Conservation (phyloP, 2,329 filamentous ascomycete species). For the Lasiodiplodia sp. region DNA sequence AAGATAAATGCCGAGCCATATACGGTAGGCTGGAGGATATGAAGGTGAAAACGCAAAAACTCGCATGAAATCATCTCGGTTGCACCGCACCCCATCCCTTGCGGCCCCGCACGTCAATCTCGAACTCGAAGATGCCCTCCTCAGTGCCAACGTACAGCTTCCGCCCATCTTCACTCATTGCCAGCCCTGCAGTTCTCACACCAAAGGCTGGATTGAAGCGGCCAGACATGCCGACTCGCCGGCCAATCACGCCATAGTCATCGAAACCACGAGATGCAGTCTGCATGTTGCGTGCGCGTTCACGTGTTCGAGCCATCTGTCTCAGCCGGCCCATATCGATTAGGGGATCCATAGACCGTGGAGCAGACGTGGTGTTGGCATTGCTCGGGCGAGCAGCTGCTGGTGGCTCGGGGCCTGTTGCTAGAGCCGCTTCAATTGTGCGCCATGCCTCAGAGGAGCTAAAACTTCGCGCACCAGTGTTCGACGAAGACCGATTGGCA, state of each 20-base stretch:
- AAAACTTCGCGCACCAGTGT: conserved; percentile 38
- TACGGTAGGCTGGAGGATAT: background rate
- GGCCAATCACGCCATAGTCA: conserved; percentile 26
- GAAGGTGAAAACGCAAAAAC: background rate
- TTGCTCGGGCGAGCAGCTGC: conserved; percentile 12
- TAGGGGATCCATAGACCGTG: conserved; percentile 36
- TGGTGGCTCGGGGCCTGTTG: conserved; percentile 42
- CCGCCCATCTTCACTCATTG: conserved; percentile 57
- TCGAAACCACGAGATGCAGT: conserved; percentile 16
- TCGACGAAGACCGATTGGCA: conserved; percentile 34
- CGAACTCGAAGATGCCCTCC: conserved; percentile 78
- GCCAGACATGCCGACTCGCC: conserved; percentile 16
- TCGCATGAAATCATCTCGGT: conserved; percentile 38
- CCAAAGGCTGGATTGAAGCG: conserved; percentile 41
- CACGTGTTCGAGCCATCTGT: conserved; percentile 46
- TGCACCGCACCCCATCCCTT: conserved; percentile 57
- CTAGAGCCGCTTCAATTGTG: conserved; percentile 56
- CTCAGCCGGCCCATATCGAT: conserved; percentile 45
- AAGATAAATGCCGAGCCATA: background rate
- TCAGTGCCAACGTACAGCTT: conserved; percentile 61
- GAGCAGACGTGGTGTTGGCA: conserved; percentile 12
- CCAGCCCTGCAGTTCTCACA: conserved; percentile 56
- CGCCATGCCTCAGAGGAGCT: conserved; percentile 54
- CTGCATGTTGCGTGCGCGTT: conserved; percentile 44
- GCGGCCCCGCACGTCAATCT: conserved; percentile 68